A percentile compares a stretch with the other conserved stretches of the same genome.
phyloP scores from a whole-genome alignment of 495 filamentous ascomycete species.

The Daldinia caldariorum region DNA sequence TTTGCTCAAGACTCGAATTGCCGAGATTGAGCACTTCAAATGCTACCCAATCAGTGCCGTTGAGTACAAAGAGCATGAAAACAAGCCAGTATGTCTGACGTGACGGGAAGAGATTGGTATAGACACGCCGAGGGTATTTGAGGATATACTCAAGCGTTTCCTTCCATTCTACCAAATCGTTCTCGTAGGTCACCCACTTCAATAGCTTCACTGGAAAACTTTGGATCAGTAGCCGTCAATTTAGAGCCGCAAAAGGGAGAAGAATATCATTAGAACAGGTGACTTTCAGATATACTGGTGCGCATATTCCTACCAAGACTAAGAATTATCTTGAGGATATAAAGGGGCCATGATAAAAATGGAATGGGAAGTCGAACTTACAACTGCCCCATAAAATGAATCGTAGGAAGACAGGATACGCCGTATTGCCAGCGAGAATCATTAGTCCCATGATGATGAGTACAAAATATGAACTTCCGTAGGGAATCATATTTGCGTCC shows the following conservation, averaged over 20 bases:
- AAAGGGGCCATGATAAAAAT: slow-evolving; percentile 29
- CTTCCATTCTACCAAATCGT: slow-evolving; percentile 54
- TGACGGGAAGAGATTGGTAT: slow-evolving; percentile 84
- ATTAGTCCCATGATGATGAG: slow-evolving; percentile 78
- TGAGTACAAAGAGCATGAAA: slow-evolving; percentile 75
- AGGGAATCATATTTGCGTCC: slow-evolving; percentile 82
- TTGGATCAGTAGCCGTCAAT: background rate
- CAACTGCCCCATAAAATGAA: slow-evolving; percentile 75
- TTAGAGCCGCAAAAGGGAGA: background rate
- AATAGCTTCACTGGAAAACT: slow-evolving; percentile 42
- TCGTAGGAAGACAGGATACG: slow-evolving; percentile 78
- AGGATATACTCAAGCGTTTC: slow-evolving; percentile 83
- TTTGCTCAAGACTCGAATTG: slow-evolving; percentile 67
- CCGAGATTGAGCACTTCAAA: slow-evolving; percentile 84
- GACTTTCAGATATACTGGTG: background rate
- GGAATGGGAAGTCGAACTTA: slow-evolving; percentile 44
- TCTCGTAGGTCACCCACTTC: slow-evolving; percentile 38
- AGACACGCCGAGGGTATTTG: slow-evolving; percentile 78
- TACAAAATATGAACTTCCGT: slow-evolving; percentile 72
- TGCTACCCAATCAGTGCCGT: slow-evolving; percentile 81
- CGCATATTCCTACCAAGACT: background rate
- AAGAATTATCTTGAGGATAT: background rate
- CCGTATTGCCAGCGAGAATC: slow-evolving; percentile 87
- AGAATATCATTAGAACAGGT: background rate
- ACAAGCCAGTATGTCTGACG: slow-evolving; percentile 84